Evolutionary conservation across 2,329 filamentous ascomycete species (phyloP).

Genomic region (Pestalotiopsis sp.): DNA sequence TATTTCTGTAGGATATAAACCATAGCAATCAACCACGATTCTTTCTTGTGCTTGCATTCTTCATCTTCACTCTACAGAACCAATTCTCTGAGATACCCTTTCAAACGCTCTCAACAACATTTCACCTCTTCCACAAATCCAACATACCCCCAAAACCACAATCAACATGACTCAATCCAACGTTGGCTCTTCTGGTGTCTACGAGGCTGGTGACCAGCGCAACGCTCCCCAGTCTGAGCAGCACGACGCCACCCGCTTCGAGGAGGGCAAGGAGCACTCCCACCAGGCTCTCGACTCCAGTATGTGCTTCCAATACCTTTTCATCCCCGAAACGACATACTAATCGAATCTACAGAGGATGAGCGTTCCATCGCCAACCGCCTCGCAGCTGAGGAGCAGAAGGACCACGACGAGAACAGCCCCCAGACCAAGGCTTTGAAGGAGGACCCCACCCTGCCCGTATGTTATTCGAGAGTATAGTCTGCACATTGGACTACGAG

Average conservation of each 20-base stretch:
- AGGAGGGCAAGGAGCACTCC: conserved; percentile 73
- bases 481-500: conserved; percentile 1
- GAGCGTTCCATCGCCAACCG: conserved; percentile 73
- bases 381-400: conserved; percentile 59
- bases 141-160: conserved; percentile 1
- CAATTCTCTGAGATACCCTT: neutral
- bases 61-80: conserved; percentile 4
- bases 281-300: conserved; percentile 74
- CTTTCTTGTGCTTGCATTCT: neutral
- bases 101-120: neutral
- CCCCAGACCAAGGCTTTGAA: conserved; percentile 46
- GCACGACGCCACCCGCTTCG: conserved; percentile 60
- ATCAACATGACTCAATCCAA: conserved; percentile 53
- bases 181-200: conserved; percentile 68
- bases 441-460: conserved; percentile 64
- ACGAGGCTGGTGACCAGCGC: conserved; percentile 79
- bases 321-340: neutral
- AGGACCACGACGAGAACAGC: conserved; percentile 46
- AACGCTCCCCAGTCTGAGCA: conserved; percentile 58
- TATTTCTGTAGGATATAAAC: conserved; percentile 2
- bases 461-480: conserved; percentile 33
- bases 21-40: neutral
- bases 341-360: conserved; percentile 56
- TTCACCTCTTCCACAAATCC: conserved; percentile 9
- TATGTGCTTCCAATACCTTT: conserved; percentile 41